phyloP scores from a whole-genome alignment of 2,329 filamentous ascomycete species.

The Diplodia seriata region DNA sequence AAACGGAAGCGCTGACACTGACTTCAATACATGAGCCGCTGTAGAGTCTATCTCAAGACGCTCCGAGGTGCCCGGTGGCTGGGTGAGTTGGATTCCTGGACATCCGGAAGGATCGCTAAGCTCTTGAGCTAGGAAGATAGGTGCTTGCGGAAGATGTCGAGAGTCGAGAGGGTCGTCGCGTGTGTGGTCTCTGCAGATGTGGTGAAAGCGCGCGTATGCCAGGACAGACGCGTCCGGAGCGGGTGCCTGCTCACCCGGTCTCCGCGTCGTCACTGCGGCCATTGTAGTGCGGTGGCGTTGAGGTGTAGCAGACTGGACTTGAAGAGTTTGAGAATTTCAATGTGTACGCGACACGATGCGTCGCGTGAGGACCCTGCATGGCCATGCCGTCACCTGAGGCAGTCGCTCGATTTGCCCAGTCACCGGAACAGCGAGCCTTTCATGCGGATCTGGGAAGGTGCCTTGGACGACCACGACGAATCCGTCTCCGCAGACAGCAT shows the following conservation, averaged over 20 bases:
- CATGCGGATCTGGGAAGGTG: no score
- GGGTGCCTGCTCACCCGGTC: background rate
- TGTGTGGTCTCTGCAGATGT: conserved; percentile 50
- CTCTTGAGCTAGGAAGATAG: conserved; percentile 34
- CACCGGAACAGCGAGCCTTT: no score
- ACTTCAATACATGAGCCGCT: conserved; percentile 41
- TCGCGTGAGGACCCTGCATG: conserved; percentile 12
- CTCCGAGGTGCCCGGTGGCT: conserved; percentile 33
- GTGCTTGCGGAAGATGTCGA: conserved; percentile 30
- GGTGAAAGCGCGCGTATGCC: conserved; percentile 57
- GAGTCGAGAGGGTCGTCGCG: conserved; percentile 38
- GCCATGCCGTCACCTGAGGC: background rate
- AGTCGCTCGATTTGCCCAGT: background rate
- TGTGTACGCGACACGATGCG: background rate
- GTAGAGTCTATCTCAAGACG: conserved; percentile 42
- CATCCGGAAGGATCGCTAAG: conserved; percentile 36
- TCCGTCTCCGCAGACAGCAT: no score
- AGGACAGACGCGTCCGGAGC: conserved; percentile 47
- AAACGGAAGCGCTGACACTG: conserved; percentile 34
- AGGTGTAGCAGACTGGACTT: no score
- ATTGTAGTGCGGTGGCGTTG: background rate
- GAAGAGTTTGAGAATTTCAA: no score
- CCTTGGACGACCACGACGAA: no score
- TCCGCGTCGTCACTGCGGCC: background rate
- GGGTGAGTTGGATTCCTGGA: no score